These are phyloP conservation scores for Orbilia javanica DNA, from an alignment of 2,329 filamentous ascomycete species.

Conservation along the genomic window DNA sequence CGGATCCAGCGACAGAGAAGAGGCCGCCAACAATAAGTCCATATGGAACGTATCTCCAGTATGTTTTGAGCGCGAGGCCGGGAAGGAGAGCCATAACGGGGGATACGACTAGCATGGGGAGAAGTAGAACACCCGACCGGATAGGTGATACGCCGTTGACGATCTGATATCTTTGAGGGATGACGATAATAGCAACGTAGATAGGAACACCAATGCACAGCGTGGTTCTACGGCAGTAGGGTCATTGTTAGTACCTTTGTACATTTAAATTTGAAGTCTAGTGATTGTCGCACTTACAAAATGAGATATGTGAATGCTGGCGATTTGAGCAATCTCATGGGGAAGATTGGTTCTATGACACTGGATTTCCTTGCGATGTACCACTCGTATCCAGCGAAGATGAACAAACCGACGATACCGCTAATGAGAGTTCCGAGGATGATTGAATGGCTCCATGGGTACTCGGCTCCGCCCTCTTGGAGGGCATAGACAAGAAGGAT, in stretches of 20 bases:
- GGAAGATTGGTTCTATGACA: constrained; percentile 64
- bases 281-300: constrained; percentile 62
- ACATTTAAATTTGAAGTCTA: background rate
- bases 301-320: constrained; percentile 63
- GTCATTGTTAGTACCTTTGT: background rate
- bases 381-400: constrained; percentile 63
- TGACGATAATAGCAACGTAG: constrained; percentile 64
- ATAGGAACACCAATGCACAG: constrained; percentile 64
- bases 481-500: constrained; percentile 68
- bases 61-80: constrained; percentile 62
- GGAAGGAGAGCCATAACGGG: constrained; percentile 63
- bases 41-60: constrained; percentile 63
- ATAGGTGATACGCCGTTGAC: constrained; percentile 63
- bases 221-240: constrained; percentile 41
- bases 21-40: constrained; percentile 62
- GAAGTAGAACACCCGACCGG: constrained; percentile 63
- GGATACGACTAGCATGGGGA: constrained; percentile 64
- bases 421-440: constrained; percentile 64
- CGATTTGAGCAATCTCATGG: constrained; percentile 63
- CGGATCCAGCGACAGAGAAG: constrained; percentile 64
- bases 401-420: constrained; percentile 62
- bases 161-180: constrained; percentile 65
- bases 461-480: constrained; percentile 67
- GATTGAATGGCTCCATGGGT: constrained; percentile 66
- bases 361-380: constrained; percentile 29